Evolutionary conservation across 108 stramenopile genomes (phyloP).

Genomic region (Fistulifera pelliculosa): DNA sequence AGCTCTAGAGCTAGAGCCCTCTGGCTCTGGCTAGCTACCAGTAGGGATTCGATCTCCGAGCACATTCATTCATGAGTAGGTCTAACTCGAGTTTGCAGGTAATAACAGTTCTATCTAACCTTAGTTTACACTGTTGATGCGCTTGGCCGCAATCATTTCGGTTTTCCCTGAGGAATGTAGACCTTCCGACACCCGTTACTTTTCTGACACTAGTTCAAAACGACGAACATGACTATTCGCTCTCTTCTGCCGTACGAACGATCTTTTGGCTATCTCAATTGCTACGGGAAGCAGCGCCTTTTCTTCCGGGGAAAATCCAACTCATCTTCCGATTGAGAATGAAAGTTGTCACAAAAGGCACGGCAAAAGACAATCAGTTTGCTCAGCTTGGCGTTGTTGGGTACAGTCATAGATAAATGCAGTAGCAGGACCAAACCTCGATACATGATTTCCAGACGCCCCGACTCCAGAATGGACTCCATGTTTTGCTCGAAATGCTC

Average conservation of each 20-base stretch:
- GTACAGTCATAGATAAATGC: constrained; percentile 41
- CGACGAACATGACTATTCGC: too few relatives aligned
- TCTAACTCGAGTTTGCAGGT: too few relatives aligned
- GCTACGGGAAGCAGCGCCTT: constrained; percentile 42
- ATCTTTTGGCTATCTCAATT: constrained; percentile 65
- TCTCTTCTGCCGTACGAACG: constrained; percentile 7
- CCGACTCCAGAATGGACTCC: constrained; percentile 51
- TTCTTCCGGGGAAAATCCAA: constrained; percentile 51
- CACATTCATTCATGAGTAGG: too few relatives aligned
- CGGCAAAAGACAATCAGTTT: constrained; percentile 65
- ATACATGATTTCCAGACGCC: constrained; percentile 79
- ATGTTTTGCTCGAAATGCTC: constrained; percentile 46
- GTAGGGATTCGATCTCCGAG: too few relatives aligned
- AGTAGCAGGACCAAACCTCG: constrained; percentile 52
- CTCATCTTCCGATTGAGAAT: constrained; percentile 42
- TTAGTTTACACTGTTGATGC: too few relatives aligned
- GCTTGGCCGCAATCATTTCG: too few relatives aligned
- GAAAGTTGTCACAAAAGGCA: constrained; percentile 58
- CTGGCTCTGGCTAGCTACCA: too few relatives aligned
- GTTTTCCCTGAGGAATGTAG: too few relatives aligned
- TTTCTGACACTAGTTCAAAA: too few relatives aligned
- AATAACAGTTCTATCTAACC: too few relatives aligned
- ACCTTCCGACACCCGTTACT: too few relatives aligned
- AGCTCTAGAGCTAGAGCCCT: too few relatives aligned
- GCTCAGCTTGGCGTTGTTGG: constrained; percentile 15